Percentiles rank a stretch among this genome's conserved stretches.
Evolutionary conservation across 2,329 filamentous ascomycete species (phyloP).

Genomic region (Colletotrichum agaves): DNA sequence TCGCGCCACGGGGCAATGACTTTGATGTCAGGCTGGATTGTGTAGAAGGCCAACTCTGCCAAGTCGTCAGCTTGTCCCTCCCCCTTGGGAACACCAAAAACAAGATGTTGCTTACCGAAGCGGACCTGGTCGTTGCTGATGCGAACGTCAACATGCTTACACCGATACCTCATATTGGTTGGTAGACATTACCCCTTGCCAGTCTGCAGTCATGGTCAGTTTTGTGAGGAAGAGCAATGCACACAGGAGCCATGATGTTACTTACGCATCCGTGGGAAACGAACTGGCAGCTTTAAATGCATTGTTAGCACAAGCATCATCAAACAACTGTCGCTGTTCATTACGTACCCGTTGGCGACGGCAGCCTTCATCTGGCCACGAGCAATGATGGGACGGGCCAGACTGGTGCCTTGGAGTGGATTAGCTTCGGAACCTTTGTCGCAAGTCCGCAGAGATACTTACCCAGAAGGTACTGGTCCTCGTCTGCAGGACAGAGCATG

Average conservation of each 20-base stretch:
- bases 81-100: too few relatives aligned
- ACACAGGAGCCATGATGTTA: not conserved
- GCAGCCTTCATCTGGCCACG: slow-evolving; percentile 64
- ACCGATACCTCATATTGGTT: too few relatives aligned
- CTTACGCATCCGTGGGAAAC: slow-evolving; percentile 59
- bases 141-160: too few relatives aligned
- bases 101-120: slow-evolving; percentile 41
- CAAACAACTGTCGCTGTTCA: too few relatives aligned
- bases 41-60: slow-evolving; percentile 47
- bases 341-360: too few relatives aligned
- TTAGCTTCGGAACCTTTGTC: not conserved
- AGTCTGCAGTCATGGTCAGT: slow-evolving; percentile 6
- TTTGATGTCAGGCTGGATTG: slow-evolving; percentile 57
- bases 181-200: slow-evolving; percentile 28
- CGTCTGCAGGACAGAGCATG: slow-evolving; percentile 39
- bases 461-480: slow-evolving; percentile 63
- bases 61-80: too few relatives aligned
- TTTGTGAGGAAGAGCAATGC: too few relatives aligned
- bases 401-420: slow-evolving; percentile 56
- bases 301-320: too few relatives aligned
- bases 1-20: slow-evolving; percentile 79
- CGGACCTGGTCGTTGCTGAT: slow-evolving; percentile 48
- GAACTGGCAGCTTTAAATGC: slow-evolving; percentile 47
- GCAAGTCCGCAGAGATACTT: slow-evolving; percentile 42
- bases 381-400: slow-evolving; percentile 75